Percentiles rank a stretch among this genome's conserved stretches.
Evolutionary conservation across 306 rosid genomes (phyloP).

Genomic region (Casuarina equisetifolia): DNA sequence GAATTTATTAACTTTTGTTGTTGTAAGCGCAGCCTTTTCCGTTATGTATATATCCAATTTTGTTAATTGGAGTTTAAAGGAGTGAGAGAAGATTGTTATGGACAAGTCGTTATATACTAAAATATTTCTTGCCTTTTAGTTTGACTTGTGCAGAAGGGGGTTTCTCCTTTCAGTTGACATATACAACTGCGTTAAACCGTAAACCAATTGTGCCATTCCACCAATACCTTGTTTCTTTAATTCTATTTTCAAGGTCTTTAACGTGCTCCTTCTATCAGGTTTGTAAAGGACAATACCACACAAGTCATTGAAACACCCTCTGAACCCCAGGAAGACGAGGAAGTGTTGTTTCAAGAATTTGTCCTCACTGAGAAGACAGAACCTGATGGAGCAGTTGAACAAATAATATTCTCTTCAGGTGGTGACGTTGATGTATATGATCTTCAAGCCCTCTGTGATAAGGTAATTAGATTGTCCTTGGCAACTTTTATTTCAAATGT

Average conservation of each 20-base stretch:
- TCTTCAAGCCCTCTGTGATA: conserved; percentile 88
- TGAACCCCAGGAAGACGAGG: conserved; percentile 61
- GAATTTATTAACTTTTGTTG: neutral
- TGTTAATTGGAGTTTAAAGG: neutral
- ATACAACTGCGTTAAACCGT: conserved; percentile 9
- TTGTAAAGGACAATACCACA: conserved; percentile 58
- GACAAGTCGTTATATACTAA: neutral
- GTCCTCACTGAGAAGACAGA: conserved; percentile 79
- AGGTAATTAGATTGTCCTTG: conserved; percentile 40
- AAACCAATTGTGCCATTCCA: conserved; percentile 9
- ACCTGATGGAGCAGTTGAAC: conserved; percentile 78
- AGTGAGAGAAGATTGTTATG: neutral
- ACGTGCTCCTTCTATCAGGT: conserved; percentile 43
- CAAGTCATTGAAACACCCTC: conserved; percentile 71
- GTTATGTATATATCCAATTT: neutral
- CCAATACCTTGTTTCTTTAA: conserved; percentile 15
- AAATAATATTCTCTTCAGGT: conserved; percentile 86
- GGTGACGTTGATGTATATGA: conserved; percentile 87
- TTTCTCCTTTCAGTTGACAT: neutral
- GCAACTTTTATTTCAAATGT: neutral
- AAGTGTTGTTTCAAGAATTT: conserved; percentile 74
- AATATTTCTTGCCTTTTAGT: neutral
- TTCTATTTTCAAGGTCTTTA: conserved; percentile 14
- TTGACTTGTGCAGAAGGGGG: neutral
- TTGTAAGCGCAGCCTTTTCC: neutral